Percentiles rank a stretch among this genome's conserved stretches.
Conservation (phyloP, 2,329 filamentous ascomycete species). For the Botrytis hyacinthi region DNA sequence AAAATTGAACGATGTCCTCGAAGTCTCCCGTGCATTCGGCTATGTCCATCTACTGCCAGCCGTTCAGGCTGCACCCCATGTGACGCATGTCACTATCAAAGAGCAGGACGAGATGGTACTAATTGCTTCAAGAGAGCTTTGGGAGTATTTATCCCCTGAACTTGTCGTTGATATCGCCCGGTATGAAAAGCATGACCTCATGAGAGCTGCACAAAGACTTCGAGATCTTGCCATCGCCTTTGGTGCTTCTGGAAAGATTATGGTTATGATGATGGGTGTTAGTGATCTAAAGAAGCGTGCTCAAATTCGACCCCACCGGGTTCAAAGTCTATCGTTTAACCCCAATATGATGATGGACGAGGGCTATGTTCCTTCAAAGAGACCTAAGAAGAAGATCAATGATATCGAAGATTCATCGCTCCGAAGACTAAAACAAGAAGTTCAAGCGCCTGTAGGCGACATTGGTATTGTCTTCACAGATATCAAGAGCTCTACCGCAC, state of each 20-base stretch:
- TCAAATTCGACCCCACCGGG: conserved; percentile 66
- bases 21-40: conserved; percentile 92
- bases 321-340: conserved; percentile 76
- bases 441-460: conserved; percentile 86
- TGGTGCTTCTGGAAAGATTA: conserved; percentile 89
- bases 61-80: conserved; percentile 85
- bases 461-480: conserved; percentile 96
- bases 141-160: conserved; percentile 89
- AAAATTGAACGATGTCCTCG: conserved; percentile 84
- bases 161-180: conserved; percentile 89
- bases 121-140: conserved; percentile 86
- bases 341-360: conserved; percentile 73
- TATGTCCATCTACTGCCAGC: conserved; percentile 91
- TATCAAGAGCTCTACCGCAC: conserved; percentile 94
- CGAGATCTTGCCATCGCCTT: conserved; percentile 95
- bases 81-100: conserved; percentile 72
- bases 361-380: conserved; percentile 62
- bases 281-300: conserved; percentile 86
- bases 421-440: conserved; percentile 82
- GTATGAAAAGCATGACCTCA: conserved; percentile 82
- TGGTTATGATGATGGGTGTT: conserved; percentile 98
- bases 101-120: conserved; percentile 93
- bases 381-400: conserved; percentile 63
- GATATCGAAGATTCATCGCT: conserved; percentile 78
- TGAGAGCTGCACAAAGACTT: conserved; percentile 92